Evolutionary conservation across 768 basidiomycete genomes (phyloP).

Genomic region (Suillus paluster): DNA sequence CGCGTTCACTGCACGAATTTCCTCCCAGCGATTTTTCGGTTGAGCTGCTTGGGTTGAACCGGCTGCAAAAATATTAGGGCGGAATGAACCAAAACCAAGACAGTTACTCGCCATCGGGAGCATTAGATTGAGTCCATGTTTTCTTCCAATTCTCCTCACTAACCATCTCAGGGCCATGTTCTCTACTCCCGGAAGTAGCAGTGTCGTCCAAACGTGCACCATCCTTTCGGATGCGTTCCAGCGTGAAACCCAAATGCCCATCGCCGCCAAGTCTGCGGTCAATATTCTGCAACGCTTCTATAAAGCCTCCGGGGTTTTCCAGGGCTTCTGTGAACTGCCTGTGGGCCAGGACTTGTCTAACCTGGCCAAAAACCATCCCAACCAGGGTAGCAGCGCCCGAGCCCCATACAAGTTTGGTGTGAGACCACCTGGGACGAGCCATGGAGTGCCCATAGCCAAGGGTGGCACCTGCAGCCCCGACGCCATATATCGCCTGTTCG

Average conservation of each 20-base stretch:
- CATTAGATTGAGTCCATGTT: slow-evolving; percentile 9
- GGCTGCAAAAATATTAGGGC: not conserved
- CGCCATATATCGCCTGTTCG: slow-evolving; percentile 25
- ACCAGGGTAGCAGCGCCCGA: slow-evolving; percentile 26
- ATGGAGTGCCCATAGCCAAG: slow-evolving; percentile 30
- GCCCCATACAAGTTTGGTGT: slow-evolving; percentile 28
- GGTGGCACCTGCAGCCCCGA: slow-evolving; percentile 26
- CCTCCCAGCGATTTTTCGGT: slow-evolving; percentile 59
- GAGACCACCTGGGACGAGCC: slow-evolving; percentile 33
- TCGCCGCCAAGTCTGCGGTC: slow-evolving; percentile 35
- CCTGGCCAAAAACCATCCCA: slow-evolving; percentile 39
- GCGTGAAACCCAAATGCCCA: slow-evolving; percentile 30
- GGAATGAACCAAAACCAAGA: not conserved
- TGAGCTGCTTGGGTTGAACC: not conserved
- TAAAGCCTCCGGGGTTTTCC: slow-evolving; percentile 35
- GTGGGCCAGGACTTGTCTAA: slow-evolving; percentile 33
- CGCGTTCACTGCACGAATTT: slow-evolving; percentile 61
- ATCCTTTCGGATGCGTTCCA: slow-evolving; percentile 27
- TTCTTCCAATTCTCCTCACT: slow-evolving; percentile 22
- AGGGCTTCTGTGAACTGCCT: slow-evolving; percentile 34
- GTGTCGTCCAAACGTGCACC: not conserved
- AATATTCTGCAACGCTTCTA: slow-evolving; percentile 34
- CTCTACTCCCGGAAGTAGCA: slow-evolving; percentile 9
- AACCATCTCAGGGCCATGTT: slow-evolving; percentile 14
- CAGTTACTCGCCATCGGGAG: not conserved